Base-by-base conservation (phyloP, 2,329 filamentous ascomycete genomes). In the Myriosclerotinia curreyana region DNA sequence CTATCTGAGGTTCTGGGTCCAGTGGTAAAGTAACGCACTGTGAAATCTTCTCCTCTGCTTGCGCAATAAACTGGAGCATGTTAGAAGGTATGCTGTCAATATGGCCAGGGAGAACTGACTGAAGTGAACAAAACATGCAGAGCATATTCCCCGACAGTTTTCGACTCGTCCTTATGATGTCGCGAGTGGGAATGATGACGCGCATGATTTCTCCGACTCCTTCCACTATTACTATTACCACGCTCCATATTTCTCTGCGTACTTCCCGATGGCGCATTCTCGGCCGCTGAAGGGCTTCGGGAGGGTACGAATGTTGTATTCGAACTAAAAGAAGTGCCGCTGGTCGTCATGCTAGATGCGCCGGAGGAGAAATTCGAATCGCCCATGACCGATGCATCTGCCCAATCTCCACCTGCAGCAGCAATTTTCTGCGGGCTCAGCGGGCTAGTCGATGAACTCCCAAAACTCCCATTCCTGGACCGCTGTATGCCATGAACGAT, bases 401-500 rank as follows among this genome's bases (percentile, higher is more conserved):
- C 62, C 54, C 67, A 68, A 31, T 71, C 71, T 60, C 65, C 71
- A 40, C 84, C 86, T 58, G 85, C 86, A 52, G 87, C 86, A 62
- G 89, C 86, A 72, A 94, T 92, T 76, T 92, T 87, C 76, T 96
- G 90, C 62, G 92, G 91, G 76, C 91, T 96, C 72, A 97, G 81
- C 65, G 94, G 94, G 76, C 90, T 96, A 36, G 89, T 88, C 44
- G 89, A 85, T 64, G 90, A 86, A 75, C 91, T 92, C 69, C 87
- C 86, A 73, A 89, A 86, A 78, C 93, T 97, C 71, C 92, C 90
- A 83, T 96, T 96, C 77, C 94, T 83, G 71, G 84, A 89, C 77
- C 99, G 95, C 76, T 96, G 93, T 70, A 96, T 88, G 73, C 95
- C 94, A 85, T 98, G 91, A 64, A 98, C 93, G 71, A 98, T 97